Percentiles rank a stretch among this genome's conserved stretches.
These are phyloP conservation scores for Shiraia sp. DNA, from an alignment of 2,329 filamentous ascomycete species.

Conservation along the genomic window DNA sequence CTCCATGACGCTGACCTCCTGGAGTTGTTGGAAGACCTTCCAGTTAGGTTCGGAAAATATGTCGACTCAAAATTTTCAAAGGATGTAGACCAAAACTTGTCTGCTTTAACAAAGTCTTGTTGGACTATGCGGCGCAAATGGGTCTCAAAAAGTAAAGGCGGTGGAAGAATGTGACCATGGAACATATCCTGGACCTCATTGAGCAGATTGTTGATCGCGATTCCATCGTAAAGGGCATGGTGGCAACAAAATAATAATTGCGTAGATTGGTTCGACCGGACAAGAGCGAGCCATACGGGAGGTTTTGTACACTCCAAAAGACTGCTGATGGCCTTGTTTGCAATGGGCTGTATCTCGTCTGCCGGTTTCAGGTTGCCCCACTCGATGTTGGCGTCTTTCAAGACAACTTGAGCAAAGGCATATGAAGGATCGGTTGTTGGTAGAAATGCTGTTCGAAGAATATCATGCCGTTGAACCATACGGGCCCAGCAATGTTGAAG, in stretches of 20 bases:
- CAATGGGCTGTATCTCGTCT: slow-evolving; percentile 11
- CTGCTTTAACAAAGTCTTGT: slow-evolving; percentile 53
- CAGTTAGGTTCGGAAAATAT: slow-evolving; percentile 44
- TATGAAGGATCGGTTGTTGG: slow-evolving; percentile 63
- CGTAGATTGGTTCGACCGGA: slow-evolving; percentile 18
- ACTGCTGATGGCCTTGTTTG: slow-evolving; percentile 31
- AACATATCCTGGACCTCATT: slow-evolving; percentile 69
- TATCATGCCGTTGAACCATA: slow-evolving; percentile 70
- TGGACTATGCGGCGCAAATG: slow-evolving; percentile 66
- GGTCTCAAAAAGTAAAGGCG: slow-evolving; percentile 59
- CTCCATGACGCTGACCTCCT: neutral
- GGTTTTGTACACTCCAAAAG: slow-evolving; percentile 45
- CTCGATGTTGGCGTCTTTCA: slow-evolving; percentile 50
- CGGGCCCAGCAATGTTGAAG: slow-evolving; percentile 65
- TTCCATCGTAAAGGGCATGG: slow-evolving; percentile 85
- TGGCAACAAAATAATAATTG: slow-evolving; percentile 63
- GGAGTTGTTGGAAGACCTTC: slow-evolving; percentile 4
- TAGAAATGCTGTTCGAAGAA: slow-evolving; percentile 76
- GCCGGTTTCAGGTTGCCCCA: neutral
- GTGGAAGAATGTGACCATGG: slow-evolving; percentile 50
- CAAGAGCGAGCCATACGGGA: slow-evolving; percentile 43
- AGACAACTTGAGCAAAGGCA: slow-evolving; percentile 73
- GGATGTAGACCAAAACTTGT: slow-evolving; percentile 68
- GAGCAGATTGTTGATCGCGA: slow-evolving; percentile 71
- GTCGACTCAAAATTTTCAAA: slow-evolving; percentile 58